Percentiles rank a stretch among this genome's conserved stretches.
phyloP scores from a whole-genome alignment of 23 red algal genomes.

The Gracilariopsis chorda region DNA sequence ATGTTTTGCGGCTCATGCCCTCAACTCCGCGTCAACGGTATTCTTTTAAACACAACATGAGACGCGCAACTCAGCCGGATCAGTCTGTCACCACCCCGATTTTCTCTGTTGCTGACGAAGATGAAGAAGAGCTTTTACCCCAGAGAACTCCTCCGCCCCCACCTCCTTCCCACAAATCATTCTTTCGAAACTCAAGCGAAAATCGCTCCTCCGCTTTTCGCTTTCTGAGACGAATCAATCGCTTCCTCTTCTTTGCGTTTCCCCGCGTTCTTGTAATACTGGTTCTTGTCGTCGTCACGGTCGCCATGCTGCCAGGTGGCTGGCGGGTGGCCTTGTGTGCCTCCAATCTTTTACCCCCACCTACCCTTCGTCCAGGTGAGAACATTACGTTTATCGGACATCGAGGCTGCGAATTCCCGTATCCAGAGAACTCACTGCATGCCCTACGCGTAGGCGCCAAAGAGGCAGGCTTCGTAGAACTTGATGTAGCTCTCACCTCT shows the following conservation, averaged over 20 bases:
- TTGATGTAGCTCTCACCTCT: slow-evolving; percentile 41
- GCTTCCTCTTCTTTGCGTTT: slow-evolving; percentile 24
- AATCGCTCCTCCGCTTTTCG: neutral
- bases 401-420: slow-evolving; percentile 61
- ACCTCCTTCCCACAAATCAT: neutral
- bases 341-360: slow-evolving; percentile 37
- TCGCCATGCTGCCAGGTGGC: slow-evolving; percentile 35
- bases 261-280: slow-evolving; percentile 34
- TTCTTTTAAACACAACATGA: neutral
- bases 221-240: slow-evolving; percentile 18
- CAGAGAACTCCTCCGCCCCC: neutral
- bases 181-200: neutral
- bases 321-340: slow-evolving; percentile 56
- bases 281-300: neutral
- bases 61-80: slow-evolving; percentile 3
- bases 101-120: slow-evolving; percentile 34
- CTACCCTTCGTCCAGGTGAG: slow-evolving; percentile 22
- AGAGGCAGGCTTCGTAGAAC: slow-evolving; percentile 10
- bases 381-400: slow-evolving; percentile 60
- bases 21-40: neutral
- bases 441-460: slow-evolving; percentile 17
- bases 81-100: neutral
- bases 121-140: neutral
- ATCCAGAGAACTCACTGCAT: slow-evolving; percentile 57
- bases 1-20: no score